Conservation (phyloP, 768 basidiomycete genomes). For the Russula compacta region DNA sequence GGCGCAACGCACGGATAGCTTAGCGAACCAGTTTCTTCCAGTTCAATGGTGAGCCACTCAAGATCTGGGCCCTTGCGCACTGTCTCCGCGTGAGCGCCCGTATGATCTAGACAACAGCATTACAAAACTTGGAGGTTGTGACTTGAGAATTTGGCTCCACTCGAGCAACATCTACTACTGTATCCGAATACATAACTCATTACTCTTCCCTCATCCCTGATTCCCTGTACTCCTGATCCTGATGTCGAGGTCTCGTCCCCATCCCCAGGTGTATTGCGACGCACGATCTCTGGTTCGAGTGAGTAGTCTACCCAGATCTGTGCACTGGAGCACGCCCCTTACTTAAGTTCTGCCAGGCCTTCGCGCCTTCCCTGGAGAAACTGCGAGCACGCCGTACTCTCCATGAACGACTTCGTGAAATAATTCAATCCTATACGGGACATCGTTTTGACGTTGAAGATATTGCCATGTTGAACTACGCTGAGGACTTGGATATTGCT, state of each 20-base stretch:
- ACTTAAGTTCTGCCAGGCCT: not conserved
- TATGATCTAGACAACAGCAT: too few relatives aligned
- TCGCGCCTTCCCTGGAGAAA: not conserved
- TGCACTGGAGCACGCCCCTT: not conserved
- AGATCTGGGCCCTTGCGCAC: too few relatives aligned
- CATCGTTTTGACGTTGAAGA: constrained; percentile 11
- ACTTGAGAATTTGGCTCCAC: too few relatives aligned
- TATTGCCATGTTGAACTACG: constrained; percentile 11
- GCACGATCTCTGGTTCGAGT: constrained; percentile 6
- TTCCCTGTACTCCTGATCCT: not conserved
- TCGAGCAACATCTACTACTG: too few relatives aligned
- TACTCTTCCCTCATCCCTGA: not conserved
- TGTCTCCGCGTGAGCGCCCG: too few relatives aligned
- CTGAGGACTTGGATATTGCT: constrained; percentile 11
- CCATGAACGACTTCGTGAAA: constrained; percentile 1
- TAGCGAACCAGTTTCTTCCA: too few relatives aligned
- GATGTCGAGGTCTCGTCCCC: constrained; percentile 8
- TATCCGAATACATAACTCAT: not conserved
- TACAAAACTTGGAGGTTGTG: too few relatives aligned
- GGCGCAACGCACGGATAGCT: too few relatives aligned
- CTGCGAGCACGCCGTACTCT: constrained; percentile 1
- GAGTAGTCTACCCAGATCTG: not conserved
- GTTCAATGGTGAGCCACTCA: too few relatives aligned
- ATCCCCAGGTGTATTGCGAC: constrained; percentile 10
- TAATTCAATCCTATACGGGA: constrained; percentile 1